Base-by-base conservation (phyloP, 192 early-diverging fungal genomes). In the Backusella tarrabulga region DNA sequence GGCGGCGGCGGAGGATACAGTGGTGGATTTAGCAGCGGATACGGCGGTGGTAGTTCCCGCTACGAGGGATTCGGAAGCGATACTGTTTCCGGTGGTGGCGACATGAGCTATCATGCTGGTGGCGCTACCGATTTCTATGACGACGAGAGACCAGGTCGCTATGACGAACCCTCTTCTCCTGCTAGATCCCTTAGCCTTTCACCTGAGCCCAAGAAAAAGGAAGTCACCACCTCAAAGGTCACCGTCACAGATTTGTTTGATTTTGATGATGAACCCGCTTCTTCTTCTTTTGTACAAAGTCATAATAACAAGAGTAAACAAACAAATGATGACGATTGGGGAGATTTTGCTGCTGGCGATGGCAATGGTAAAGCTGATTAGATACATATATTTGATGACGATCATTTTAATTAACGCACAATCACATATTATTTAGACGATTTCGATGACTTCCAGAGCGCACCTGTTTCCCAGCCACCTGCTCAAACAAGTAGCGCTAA, bases 251-350 rank as follows among this genome's bases (percentile, higher is more conserved):
- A 93, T 78, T 72, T 96, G 32, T 88, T 96, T 77, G 92, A 93
- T 79, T 89, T 94, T 69, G 93, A 89, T 71, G 87, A 87, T 60
- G 75, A 77, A 11, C 72, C 79, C 14, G 80, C 83, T 6, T 9
- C 75, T 32, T 40, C 75, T 71, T 54, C 67, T n/a, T 70, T 83
- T 38, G 67, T 75, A 11, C 38, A 40, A 6, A 40, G 9, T 6
- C 38, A 40, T 12, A 40, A 12, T 40, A 67, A 71, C 4, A 52
- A 6, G 4, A 0, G n/a, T 50, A 50, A 42, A 34, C 70, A 71
- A 23, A 81, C 76, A 8, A 76, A 74, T 34, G 90, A 90, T 19
- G 91, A 94, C 77, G 93, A 95, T 72, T 96, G 92, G 92, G 92
- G 92, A 34, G 93, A 94, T 77, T 95, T 96, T 83, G 86, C 90